Conservation (phyloP, 148 eudicot species). For the Silene conica region DNA sequence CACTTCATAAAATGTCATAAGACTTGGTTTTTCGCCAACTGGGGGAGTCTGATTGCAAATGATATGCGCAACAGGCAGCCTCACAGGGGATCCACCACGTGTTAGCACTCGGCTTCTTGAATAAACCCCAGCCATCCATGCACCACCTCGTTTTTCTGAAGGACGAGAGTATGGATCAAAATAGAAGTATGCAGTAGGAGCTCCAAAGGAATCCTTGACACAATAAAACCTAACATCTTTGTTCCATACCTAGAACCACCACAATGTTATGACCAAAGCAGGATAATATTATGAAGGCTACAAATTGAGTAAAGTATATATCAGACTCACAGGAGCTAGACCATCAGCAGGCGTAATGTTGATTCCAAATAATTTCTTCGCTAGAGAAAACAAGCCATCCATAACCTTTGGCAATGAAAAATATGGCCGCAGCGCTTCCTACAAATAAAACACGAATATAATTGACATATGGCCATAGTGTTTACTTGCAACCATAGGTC, state of each 20-base stretch:
- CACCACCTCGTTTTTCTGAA: constrained; percentile 95
- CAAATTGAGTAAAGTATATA: constrained; percentile 5
- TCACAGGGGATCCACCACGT: constrained; percentile 62
- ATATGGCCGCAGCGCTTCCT: constrained; percentile 98
- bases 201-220: constrained; percentile 74
- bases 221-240: constrained; percentile 75
- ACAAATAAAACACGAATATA: constrained; percentile 9
- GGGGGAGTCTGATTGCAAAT: constrained; percentile 99
- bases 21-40: constrained; percentile 93
- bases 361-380: constrained; percentile 72
- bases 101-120: constrained; percentile 82
- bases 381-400: constrained; percentile 94
- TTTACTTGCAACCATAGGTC: background rate
- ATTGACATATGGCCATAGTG: background rate
- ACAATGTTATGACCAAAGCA: constrained; percentile 15
- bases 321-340: constrained; percentile 74
- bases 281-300: background rate
- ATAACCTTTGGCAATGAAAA: constrained; percentile 94
- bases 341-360: constrained; percentile 78
- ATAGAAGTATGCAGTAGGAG: constrained; percentile 78
- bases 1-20: constrained; percentile 98
- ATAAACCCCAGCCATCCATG: constrained; percentile 97
- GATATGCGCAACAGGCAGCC: constrained; percentile 97
- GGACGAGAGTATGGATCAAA: constrained; percentile 99
- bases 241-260: constrained; percentile 67